Base-by-base conservation (phyloP, 495 filamentous ascomycete species). In the Xylaria telfairii region DNA sequence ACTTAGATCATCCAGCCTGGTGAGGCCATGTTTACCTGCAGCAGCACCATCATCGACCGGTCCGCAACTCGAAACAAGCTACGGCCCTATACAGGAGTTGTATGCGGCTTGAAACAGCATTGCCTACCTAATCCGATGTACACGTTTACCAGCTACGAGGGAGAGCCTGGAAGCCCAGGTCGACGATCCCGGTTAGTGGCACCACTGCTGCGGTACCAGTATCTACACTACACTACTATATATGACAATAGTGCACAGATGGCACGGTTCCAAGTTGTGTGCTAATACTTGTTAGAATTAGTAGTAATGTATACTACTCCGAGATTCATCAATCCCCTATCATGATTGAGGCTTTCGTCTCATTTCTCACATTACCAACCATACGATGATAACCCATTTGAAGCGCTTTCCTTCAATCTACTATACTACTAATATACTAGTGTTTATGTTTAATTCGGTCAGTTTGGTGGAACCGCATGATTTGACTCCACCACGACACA, bases 401-500 rank as follows among this genome's bases (percentile, higher is more conserved):
- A 54, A 54, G 51, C 9, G 51, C 51, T 54, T 30, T 30, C 30
- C 13, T 54, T 28, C 26, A 5, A 15, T 53, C 24, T 13, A 10
- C n/a, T n/a, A n/a, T n/a, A n/a, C n/a, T n/a, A n/a, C n/a, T n/a
- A n/a, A n/a, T n/a, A n/a, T n/a, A n/a, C n/a, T n/a, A n/a, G n/a
- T n/a, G n/a, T n/a, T n/a, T n/a, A n/a, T 53, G 15, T 53, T 53
- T 28, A 2, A 54, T 28, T 54, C 21, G 26, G 26, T 10, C 5
- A 2, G 12, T 30, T 30, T 51, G 12, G 21, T n/a, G 30, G 37
- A 19, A 42, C 37, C 19, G 21, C 37, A 62, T 42, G 37, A 61
- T 61, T 61, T 61, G 21, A 42, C 59, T 62, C 59, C 37, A 62
- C 57, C 19, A 61, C 59, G n/a, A 28, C 37, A 12, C 34, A 62